These are phyloP conservation scores for Stephania yunnanensis DNA, from an alignment of 164 flowering plant species.

Conservation along the genomic window DNA sequence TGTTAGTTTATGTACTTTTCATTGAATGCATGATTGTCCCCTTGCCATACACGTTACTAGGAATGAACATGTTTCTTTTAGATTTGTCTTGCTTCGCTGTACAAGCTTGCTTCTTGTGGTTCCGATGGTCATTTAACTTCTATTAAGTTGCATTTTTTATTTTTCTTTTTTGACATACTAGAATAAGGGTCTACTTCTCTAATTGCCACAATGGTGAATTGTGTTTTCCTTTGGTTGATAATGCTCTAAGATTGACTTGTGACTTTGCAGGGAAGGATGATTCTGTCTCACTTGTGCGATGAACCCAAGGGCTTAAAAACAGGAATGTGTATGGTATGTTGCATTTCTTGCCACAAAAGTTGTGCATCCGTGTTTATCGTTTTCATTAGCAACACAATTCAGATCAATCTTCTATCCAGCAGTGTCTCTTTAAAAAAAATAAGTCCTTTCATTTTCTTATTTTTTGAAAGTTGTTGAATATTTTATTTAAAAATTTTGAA, in stretches of 20 bases:
- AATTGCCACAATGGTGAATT: not conserved
- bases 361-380: not conserved
- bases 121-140: not conserved
- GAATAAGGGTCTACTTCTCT: not conserved
- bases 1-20: not conserved
- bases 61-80: not conserved
- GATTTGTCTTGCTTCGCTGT: not conserved
- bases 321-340: slow-evolving; percentile 84
- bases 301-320: slow-evolving; percentile 99
- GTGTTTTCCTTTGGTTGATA: not conserved
- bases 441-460: not conserved
- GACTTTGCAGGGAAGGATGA: slow-evolving; percentile 85
- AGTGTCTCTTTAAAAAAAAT: too few relatives aligned
- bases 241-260: slow-evolving; percentile 4
- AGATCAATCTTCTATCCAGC: not conserved
- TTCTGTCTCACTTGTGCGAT: slow-evolving; percentile 94
- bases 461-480: not conserved
- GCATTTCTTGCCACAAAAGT: not conserved
- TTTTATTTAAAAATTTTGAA: not conserved
- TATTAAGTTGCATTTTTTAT: not conserved
- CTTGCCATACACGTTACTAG: not conserved
- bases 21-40: not conserved
- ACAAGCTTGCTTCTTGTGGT: not conserved
- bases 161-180: not conserved
- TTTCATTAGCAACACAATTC: not conserved